Evolutionary conservation across 129 eudicot genomes (phyloP), one percentile per base, ranked within the genome.

Genomic region (Logfia minima): DNA sequence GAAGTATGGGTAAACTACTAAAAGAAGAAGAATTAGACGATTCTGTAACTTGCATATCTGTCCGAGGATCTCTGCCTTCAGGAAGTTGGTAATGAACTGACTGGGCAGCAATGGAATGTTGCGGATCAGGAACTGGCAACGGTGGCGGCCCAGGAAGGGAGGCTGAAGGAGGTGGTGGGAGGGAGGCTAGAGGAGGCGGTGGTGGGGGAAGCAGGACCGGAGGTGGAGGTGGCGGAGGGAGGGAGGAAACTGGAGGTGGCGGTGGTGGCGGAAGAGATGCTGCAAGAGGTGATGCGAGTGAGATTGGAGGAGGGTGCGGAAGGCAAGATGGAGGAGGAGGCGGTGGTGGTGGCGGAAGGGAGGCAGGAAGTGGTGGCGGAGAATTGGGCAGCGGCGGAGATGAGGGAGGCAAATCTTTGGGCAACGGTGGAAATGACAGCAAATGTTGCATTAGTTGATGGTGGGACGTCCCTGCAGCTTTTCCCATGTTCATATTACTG

Each of bases 311-410:
- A 1, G 84, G 87, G 8, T 79, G 84, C 5, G 85, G 84, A 39
- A 34, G 72, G 17, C 5, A 45, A 28, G 51, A 32, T 14, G 68
- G 80, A n/a, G 43, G 79, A 11, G 75, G 75, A 11, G 35, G 70
- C 7, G 66, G 83, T 26, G 58, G 85, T 0, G 83, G 80, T 16
- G 83, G 85, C 8, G 85, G 81, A 11, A 77, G 87, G 6, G 84
- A 78, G 8, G 86, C 83, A 0, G 81, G 85, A 22, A 74, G 84
- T 0, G 85, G 86, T 3, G 81, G 86, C 0, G 87, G 90, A 8
- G 97, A 84, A 19, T 59, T 48, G 0, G 91, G 88, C 13, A 76
- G 34, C 53, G 98, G 90, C 28, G 96, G 92, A 70, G 90, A 85
- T 37, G 87, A 75, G 8, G 88, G 90, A 2, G 86, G 88, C 32